These are phyloP conservation scores for Pseudohalonectria lignicola DNA, from an alignment of 2,329 filamentous ascomycete species.

Conservation along the genomic window DNA sequence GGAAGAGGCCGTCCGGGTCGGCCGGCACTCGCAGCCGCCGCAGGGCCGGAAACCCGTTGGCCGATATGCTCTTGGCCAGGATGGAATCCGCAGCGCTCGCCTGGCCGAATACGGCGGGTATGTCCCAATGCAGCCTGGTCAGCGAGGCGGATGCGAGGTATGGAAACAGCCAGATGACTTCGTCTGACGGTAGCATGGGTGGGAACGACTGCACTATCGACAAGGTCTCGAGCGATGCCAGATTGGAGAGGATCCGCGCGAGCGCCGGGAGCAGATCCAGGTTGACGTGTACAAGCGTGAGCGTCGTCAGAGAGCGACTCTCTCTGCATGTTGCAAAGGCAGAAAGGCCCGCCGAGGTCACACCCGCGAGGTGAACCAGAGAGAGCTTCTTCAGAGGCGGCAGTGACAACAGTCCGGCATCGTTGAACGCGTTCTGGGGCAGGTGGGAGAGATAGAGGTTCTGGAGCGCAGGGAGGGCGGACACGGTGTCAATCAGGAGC, in stretches of 20 bases:
- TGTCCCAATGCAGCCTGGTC: slow-evolving; percentile 51
- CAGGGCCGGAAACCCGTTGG: slow-evolving; percentile 52
- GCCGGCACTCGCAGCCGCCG: slow-evolving; percentile 50
- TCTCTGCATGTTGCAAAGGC: slow-evolving; percentile 39
- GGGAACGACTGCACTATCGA: slow-evolving; percentile 42
- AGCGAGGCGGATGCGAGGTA: slow-evolving; percentile 48
- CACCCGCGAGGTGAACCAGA: slow-evolving; percentile 42
- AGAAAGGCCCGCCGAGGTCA: slow-evolving; percentile 45
- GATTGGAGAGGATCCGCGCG: slow-evolving; percentile 47
- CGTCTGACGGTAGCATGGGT: slow-evolving; percentile 42
- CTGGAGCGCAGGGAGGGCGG: slow-evolving; percentile 40
- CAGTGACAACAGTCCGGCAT: slow-evolving; percentile 41
- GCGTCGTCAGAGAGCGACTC: slow-evolving; percentile 30
- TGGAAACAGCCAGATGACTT: slow-evolving; percentile 51
- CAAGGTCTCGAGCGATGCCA: slow-evolving; percentile 36
- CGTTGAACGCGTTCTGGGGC: slow-evolving; percentile 43
- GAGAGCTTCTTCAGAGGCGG: slow-evolving; percentile 44
- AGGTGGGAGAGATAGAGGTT: slow-evolving; percentile 49
- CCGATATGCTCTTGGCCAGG: slow-evolving; percentile 51
- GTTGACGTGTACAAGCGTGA: slow-evolving; percentile 45
- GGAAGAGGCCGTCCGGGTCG: slow-evolving; percentile 59
- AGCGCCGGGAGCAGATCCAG: slow-evolving; percentile 45
- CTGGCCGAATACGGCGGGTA: slow-evolving; percentile 34
- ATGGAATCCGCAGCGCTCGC: slow-evolving; percentile 45
- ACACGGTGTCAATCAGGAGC: slow-evolving; percentile 38